Percentiles rank a stretch among this genome's conserved stretches.
Conservation (phyloP, 345 rosid species). For the Carallia pectinifolia region DNA sequence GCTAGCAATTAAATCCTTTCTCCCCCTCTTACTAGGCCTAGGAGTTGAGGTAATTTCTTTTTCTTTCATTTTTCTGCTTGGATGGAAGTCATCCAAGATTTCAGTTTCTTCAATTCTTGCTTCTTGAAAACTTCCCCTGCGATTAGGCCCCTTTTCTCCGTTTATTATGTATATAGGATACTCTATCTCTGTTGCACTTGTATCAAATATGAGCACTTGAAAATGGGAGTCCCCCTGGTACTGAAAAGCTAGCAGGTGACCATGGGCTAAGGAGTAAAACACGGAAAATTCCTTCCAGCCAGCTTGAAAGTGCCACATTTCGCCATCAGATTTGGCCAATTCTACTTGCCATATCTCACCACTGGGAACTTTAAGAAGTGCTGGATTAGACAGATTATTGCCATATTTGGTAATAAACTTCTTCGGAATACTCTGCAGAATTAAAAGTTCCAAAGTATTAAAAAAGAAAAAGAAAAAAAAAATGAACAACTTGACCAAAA, state of each 20-base stretch:
- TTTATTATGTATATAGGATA: neutral
- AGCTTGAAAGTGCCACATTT: neutral
- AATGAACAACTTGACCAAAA: too few species aligned
- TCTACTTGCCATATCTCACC: neutral
- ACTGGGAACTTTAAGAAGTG: neutral
- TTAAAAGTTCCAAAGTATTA: too few species aligned
- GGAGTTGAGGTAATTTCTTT: too few species aligned
- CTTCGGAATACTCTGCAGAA: neutral
- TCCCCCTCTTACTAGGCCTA: too few species aligned
- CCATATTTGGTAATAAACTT: slow-evolving; percentile 1
- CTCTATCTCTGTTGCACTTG: neutral
- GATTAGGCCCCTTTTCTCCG: too few species aligned
- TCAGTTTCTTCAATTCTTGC: too few species aligned
- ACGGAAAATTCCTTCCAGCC: slow-evolving; percentile 12
- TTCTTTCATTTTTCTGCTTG: too few species aligned
- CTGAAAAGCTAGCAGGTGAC: slow-evolving; percentile 5
- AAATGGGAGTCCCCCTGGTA: slow-evolving; percentile 2
- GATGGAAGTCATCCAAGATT: too few species aligned
- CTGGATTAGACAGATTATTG: slow-evolving; percentile 3
- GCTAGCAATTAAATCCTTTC: too few species aligned
- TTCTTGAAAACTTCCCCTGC: too few species aligned
- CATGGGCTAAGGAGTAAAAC: neutral
- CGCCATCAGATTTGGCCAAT: neutral
- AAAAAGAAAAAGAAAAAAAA: too few species aligned
- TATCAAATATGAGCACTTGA: neutral